Base-by-base conservation (phyloP, 2,329 filamentous ascomycete genomes). In the Xylariaceae sp. region DNA sequence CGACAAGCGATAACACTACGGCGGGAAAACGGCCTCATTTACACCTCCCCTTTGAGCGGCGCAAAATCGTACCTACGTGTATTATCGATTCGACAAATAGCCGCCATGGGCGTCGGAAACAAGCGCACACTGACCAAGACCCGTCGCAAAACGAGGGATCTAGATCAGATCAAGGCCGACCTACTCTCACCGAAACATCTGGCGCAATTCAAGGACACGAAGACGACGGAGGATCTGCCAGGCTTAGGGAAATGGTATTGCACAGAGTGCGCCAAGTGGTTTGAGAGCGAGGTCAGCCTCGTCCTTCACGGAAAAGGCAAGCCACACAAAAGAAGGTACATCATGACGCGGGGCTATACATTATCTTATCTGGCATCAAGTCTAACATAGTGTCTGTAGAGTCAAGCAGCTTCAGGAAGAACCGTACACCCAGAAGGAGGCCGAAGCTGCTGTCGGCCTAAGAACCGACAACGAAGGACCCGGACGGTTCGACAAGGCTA, bases 211-310 rank as follows among this genome's bases (percentile, higher is more conserved):
- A 89, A 92, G 71, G 83, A 86, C 48, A 85, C 87, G 43, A 96
- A 96, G 71, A 85, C 89, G 5, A 77, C 83, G 20, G 93, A 98
- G 71, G 95, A 98, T 68, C 81, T 97, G 37, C 95, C 95, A 2
- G 93, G 87, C 0, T 80, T 97, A 47, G 95, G 95, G 21, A 82
- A 86, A 66, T 88, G 88, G 72, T 98, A 97, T 75, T 99, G 95
- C 74, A 81, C 89, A 16, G 90, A 96, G 75, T 99, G 95, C 74
- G 89, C 95, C 61, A 98, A 96, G 78, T 98, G 91, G 89, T 98
- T 96, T 73, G 93, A 98, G 73, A 89, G 87, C 48, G 89, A 95
- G 64, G 74, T 83, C 66, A 96, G 90, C 66, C 78, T 96, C 55
- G 79, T 82, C 37, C 81, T 84, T 23, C 95, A 99, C 75, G 81